Evolutionary conservation across 495 filamentous ascomycete genomes (phyloP).

Genomic region (Tuber calosporum): DNA sequence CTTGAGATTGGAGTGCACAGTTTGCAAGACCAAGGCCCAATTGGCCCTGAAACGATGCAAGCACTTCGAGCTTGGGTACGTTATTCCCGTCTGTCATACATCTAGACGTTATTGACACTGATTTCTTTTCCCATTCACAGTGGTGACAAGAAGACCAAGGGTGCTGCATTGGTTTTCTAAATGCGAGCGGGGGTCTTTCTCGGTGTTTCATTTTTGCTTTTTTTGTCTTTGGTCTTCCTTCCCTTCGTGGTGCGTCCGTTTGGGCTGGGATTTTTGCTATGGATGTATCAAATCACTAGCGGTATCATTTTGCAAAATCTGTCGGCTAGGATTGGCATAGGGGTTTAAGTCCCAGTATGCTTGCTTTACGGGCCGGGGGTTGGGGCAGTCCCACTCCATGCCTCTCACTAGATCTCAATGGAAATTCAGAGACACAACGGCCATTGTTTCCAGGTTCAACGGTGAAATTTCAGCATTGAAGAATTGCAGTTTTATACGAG

Average conservation of each 20-base stretch:
- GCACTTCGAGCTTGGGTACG: slow-evolving; percentile 98
- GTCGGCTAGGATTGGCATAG: not conserved
- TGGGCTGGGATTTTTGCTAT: slow-evolving; percentile 24
- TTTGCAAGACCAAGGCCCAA: slow-evolving; percentile 98
- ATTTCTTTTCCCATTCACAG: slow-evolving; percentile 48
- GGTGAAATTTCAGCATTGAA: not conserved
- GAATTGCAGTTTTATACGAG: not conserved
- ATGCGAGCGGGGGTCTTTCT: slow-evolving; percentile 39
- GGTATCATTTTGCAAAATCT: slow-evolving; percentile 29
- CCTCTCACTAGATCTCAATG: not conserved
- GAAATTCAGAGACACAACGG: not conserved
- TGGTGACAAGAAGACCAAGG: slow-evolving; percentile 99
- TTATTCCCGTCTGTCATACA: slow-evolving; percentile 28
- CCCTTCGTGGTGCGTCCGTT: slow-evolving; percentile 16
- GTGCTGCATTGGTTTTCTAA: slow-evolving; percentile 98
- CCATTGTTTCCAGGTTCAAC: not conserved
- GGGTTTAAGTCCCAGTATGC: not conserved
- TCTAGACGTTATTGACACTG: slow-evolving; percentile 3
- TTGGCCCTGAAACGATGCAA: slow-evolving; percentile 97
- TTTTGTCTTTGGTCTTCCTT: slow-evolving; percentile 26
- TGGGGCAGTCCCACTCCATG: not conserved
- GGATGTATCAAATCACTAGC: slow-evolving; percentile 30
- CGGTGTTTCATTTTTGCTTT: slow-evolving; percentile 32
- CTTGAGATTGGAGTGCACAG: slow-evolving; percentile 88
- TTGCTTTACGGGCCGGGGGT: not conserved